Conservation (phyloP, 1,284 basidiomycete genomes). For the Cystobasidiaceae sp. region DNA sequence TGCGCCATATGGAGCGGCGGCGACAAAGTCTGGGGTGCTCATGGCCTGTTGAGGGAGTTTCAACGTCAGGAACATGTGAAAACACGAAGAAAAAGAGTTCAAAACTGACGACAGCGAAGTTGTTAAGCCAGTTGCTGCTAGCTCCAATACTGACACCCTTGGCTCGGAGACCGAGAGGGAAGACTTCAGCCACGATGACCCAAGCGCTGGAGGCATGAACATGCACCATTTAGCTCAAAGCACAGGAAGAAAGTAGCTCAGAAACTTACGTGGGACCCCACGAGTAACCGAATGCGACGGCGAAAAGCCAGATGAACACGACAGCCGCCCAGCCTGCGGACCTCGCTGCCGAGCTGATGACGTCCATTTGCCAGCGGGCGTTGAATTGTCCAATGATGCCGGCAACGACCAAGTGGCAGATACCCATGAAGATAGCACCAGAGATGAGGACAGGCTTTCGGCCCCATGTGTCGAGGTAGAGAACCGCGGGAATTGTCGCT, state of each 20-base stretch:
- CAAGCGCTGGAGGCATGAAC: slow-evolving; percentile 33
- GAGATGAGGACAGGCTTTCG: slow-evolving; percentile 41
- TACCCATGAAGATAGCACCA: slow-evolving; percentile 37
- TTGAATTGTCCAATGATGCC: slow-evolving; percentile 39
- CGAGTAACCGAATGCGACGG: slow-evolving; percentile 35
- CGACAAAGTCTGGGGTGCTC: slow-evolving; percentile 35
- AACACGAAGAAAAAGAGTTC: slow-evolving; percentile 15
- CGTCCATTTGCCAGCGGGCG: slow-evolving; percentile 34
- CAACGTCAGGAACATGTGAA: background rate
- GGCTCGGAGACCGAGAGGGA: slow-evolving; percentile 40
- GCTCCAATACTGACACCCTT: slow-evolving; percentile 42
- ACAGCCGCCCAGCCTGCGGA: slow-evolving; percentile 23
- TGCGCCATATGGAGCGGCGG: slow-evolving; percentile 32
- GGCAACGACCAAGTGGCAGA: slow-evolving; percentile 38
- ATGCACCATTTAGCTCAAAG: background rate
- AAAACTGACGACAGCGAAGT: slow-evolving; percentile 40
- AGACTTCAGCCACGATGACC: slow-evolving; percentile 42
- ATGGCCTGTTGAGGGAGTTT: slow-evolving; percentile 10
- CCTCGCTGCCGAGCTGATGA: background rate
- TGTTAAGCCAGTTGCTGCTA: slow-evolving; percentile 40
- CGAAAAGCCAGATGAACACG: slow-evolving; percentile 38
- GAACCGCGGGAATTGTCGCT: slow-evolving; percentile 37
- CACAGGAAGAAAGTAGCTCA: background rate
- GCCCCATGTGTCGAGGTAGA: slow-evolving; percentile 41
- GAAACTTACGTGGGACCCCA: slow-evolving; percentile 35